A percentile compares a stretch with the other conserved stretches of the same genome.
phyloP scores from a whole-genome alignment of 2,329 filamentous ascomycete species.

The Pyricularia sp. region DNA sequence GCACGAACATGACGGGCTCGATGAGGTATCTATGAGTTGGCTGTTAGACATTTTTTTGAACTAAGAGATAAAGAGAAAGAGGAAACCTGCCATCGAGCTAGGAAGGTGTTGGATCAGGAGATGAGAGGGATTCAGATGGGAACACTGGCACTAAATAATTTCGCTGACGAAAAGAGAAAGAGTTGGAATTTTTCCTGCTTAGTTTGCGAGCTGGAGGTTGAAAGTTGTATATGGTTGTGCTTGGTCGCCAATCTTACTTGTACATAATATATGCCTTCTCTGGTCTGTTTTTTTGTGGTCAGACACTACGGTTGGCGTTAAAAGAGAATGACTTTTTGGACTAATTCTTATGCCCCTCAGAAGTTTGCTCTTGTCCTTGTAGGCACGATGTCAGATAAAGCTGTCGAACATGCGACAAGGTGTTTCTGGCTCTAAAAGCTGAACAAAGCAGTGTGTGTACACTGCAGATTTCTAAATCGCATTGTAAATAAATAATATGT shows the following conservation, averaged over 20 bases:
- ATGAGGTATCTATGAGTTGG: slow-evolving; percentile 7
- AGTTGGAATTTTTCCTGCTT: not conserved
- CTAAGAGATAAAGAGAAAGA: not conserved
- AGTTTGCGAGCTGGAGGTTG: not conserved
- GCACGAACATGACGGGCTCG: slow-evolving; percentile 4
- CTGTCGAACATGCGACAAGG: no score
- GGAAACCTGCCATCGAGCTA: not conserved
- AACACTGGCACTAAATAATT: not conserved
- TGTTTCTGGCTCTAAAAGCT: no score
- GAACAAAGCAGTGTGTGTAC: no score
- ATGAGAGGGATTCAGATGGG: not conserved
- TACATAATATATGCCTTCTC: not conserved
- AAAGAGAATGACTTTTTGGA: not conserved
- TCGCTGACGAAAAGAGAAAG: not conserved
- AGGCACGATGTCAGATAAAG: no score
- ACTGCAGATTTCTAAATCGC: no score
- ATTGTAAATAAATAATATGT: no score
- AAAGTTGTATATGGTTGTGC: not conserved
- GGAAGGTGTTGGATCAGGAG: not conserved
- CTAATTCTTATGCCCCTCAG: not conserved
- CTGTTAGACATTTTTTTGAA: not conserved
- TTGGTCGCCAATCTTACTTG: not conserved
- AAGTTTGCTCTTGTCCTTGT: not conserved
- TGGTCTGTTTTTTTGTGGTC: not conserved
- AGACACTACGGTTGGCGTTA: not conserved